Evolutionary conservation across 1,139 yeast species (phyloP).

Genomic region (Geotrichum armillariae): DNA sequence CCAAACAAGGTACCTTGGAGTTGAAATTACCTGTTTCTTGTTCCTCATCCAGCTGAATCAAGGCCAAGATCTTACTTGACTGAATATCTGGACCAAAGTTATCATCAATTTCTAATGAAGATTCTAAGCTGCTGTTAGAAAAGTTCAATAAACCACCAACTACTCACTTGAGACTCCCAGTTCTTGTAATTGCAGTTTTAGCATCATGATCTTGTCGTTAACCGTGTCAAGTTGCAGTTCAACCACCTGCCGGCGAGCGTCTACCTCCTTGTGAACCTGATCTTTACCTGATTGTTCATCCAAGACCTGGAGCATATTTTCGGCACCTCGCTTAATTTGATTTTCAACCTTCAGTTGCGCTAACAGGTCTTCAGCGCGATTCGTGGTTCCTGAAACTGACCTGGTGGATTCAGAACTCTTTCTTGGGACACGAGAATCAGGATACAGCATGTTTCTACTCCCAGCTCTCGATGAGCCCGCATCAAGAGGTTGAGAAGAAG

Average conservation of each 20-base stretch:
- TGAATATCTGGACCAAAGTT: conserved; percentile 5
- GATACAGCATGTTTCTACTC: conserved; percentile 18
- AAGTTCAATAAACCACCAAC: not conserved
- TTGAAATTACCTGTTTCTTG: conserved; percentile 8
- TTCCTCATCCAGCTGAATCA: conserved; percentile 16
- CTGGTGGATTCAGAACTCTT: conserved; percentile 19
- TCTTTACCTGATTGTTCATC: conserved; percentile 22
- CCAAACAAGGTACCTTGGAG: no score
- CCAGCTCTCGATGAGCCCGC: conserved; percentile 2
- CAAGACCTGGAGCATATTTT: conserved; percentile 41
- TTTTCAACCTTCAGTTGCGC: conserved; percentile 42
- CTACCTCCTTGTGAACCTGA: conserved; percentile 28
- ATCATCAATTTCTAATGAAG: conserved; percentile 10
- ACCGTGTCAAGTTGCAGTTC: conserved; percentile 43
- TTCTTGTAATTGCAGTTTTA: conserved; percentile 37
- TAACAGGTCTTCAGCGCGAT: conserved; percentile 35
- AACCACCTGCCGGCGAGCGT: conserved; percentile 36
- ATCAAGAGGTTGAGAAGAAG: conserved; percentile 9
- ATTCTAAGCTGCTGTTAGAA: not conserved
- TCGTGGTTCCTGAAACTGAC: conserved; percentile 13
- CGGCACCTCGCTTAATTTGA: conserved; percentile 44
- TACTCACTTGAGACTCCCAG: conserved; percentile 29
- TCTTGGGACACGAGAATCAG: conserved; percentile 16
- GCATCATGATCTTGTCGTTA: conserved; percentile 37
- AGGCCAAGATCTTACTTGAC: conserved; percentile 8